These are phyloP conservation scores for Skeletonema menzelii DNA, from an alignment of 108 stramenopile genomes.

Conservation along the genomic window DNA sequence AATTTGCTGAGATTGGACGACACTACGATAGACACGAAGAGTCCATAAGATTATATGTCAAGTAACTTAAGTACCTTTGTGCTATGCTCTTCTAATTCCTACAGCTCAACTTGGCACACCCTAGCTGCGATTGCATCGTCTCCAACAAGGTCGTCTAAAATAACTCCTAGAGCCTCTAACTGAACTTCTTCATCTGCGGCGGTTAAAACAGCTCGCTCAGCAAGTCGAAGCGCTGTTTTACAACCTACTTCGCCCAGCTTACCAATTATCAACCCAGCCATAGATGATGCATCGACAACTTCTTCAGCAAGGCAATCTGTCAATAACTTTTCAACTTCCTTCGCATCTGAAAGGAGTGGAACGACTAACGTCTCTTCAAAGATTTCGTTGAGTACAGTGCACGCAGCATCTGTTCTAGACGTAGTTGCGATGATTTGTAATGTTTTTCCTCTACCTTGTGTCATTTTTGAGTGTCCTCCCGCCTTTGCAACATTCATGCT, in stretches of 20 bases:
- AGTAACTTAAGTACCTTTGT: neutral
- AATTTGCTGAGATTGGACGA: neutral
- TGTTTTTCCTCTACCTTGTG: constrained; percentile 36
- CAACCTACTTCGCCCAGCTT: constrained; percentile 58
- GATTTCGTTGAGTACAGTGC: constrained; percentile 57
- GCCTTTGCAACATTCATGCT: constrained; percentile 47
- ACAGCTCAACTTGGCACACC: constrained; percentile 44
- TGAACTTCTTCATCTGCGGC: constrained; percentile 34
- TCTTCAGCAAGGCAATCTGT: constrained; percentile 39
- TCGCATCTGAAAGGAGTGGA: constrained; percentile 37
- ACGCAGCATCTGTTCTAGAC: constrained; percentile 69
- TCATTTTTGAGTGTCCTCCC: constrained; percentile 50
- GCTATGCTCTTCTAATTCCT: too few species aligned
- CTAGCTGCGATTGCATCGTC: constrained; percentile 50
- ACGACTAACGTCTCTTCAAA: constrained; percentile 73
- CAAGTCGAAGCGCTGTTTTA: constrained; percentile 66
- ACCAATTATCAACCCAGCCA: constrained; percentile 52
- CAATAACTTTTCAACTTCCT: constrained; percentile 52
- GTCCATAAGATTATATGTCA: neutral
- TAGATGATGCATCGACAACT: constrained; percentile 30
- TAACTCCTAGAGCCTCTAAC: constrained; percentile 38
- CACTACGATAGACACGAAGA: too few species aligned
- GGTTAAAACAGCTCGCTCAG: constrained; percentile 57
- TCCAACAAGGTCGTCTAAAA: constrained; percentile 60
- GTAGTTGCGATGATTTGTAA: constrained; percentile 69